Base-by-base conservation (phyloP, 495 filamentous ascomycete species). In the Penicillium cinerascens region DNA sequence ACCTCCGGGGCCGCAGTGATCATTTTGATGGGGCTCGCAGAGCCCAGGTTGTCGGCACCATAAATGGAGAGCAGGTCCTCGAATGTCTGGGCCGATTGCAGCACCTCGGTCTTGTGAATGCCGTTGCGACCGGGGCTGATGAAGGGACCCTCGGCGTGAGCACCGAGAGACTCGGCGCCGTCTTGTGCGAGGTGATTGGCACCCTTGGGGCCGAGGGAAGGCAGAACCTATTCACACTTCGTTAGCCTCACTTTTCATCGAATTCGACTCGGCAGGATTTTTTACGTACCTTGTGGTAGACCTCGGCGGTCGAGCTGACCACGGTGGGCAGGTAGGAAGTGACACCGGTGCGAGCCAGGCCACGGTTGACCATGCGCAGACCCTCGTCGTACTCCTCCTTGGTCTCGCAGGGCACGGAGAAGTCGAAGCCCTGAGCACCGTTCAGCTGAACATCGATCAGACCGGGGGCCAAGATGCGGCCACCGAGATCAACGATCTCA, bases 401-500 rank as follows among this genome's bases (percentile, higher is more conserved):
- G 36, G 80, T 75, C 39, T 84, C 78, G n/a, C 84, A 79, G 6
- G 86, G 81, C 2, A 88, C 72, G 1, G 88, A 91, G 66, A 92
- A 92, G 71, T 93, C 88, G 72, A 92, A 90, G 41, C 90, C 89
- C 53, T 87, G 87, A 6, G 85, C 88, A 38, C 90, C 90, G 59
- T 95, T 95, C 41, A 92, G 78, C 63, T 95, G 90, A 42, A 87
- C 83, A 60, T 95, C 90, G 59, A 95, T 89, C 57, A 93, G 79
- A 13, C 89, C 90, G 0, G 89, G 88, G 11, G 87, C 81, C 20
- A 95, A 58, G 59, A 93, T 90, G 53, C 86, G 84, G 42, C 87
- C 86, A n/a, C 81, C 76, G 11, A 93, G 81, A 58, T 95, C 80
- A 57, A 93, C 73, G 45, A 84, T 67, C 52, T 76, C 69, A 63